Evolutionary conservation across 1,139 yeast species (phyloP), one percentile per base, ranked within the genome.

Genomic region (Zygotorulaspora mrakii): DNA sequence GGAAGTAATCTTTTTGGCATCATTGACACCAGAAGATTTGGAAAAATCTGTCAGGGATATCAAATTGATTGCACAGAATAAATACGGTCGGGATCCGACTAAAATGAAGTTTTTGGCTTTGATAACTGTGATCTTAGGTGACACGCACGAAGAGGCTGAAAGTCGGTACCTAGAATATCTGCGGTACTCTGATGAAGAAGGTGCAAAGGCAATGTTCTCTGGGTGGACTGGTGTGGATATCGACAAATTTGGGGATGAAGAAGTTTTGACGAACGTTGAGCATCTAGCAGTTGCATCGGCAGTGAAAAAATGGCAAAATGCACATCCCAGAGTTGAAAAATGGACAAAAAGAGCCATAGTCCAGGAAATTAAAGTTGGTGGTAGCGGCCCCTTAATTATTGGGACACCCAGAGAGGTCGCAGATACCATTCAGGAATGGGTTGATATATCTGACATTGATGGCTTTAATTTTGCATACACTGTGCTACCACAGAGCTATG

Each of bases 1-100:
- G 6, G 76, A 71, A 47, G 60, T 65, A 8, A 69, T 70, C 20
- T 71, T 71, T 51, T 55, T 70, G 17, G 61, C 65, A 11, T 56
- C 56, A 27, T 34, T 47, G 12, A 57, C 61, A 12, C 54, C 62
- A n/a, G 49, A 46, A 24, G 40, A 39, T 11, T 31, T 57, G 5
- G 49, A 31, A 1, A 40, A 33, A 9, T 49, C 54, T 4, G 49
- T 58, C 20, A 46, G 42, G 10, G 49, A 49, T 18, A 48, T 59
- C 23, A 57, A 56, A 18, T 30, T 33, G 7, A 40, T 48, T 12
- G 67, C 66, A 0, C 36, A 39, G 2, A 49, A 46, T 20, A 48
- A 52, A 31, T 55, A 48, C 28, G 57, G 57, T 2, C 50, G 68
- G 30, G 61, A 59, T 29, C 58, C 57, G 1, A 42, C 50, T 2